Evolutionary conservation across 148 eudicot species (phyloP), one percentile per base, ranked within the genome.

Genomic region (Bassia scoparia): DNA sequence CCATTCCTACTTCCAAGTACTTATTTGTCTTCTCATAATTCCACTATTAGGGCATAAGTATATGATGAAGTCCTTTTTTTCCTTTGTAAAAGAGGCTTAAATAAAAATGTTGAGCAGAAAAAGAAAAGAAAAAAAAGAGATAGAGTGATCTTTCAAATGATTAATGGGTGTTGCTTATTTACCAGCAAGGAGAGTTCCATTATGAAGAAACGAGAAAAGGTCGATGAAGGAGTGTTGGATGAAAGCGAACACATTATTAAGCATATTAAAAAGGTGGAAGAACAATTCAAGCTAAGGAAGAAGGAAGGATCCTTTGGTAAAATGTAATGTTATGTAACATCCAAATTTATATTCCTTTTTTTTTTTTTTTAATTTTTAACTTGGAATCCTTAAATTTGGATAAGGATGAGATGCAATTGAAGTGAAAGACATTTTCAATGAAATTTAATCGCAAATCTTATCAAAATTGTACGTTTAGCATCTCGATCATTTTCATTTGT

Each of bases 131-230:
- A 58, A 33, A 30, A 24, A 29, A 4, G 17, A 30, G 29, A 60
- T 2, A 60, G 63, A 30, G 63, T 33, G 8, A 2, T 33, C 24
- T 61, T 61, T 61, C 1, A 34, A 33, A 61, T 61, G 66, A 61
- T 61, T 21, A 20, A 61, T 61, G 50, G 4, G 49, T 65, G 68
- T 35, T 41, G 38, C 49, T 38, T 41, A 65, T 65, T 65, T n/a
- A 34, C 16, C 49, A 65, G 48, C 68, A 65, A 65, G 31, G 4
- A 41, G 31, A 23, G 35, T 66, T 66, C 26, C 4, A 66, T 43
- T 1, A 43, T 24, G 69, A 66, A 66, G 50, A 66, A 66, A 43
- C 33, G 44, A 23, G 68, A 41, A 41, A 41, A 14, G 12, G 46
- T n/a, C 46, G 46, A 41, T 41, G 68, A 33, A 34, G 24, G 7